A percentile compares a stretch with the other conserved stretches of the same genome.
Evolutionary conservation across 106 monocot genomes (phyloP).

Genomic region (Dendrobium officinale): DNA sequence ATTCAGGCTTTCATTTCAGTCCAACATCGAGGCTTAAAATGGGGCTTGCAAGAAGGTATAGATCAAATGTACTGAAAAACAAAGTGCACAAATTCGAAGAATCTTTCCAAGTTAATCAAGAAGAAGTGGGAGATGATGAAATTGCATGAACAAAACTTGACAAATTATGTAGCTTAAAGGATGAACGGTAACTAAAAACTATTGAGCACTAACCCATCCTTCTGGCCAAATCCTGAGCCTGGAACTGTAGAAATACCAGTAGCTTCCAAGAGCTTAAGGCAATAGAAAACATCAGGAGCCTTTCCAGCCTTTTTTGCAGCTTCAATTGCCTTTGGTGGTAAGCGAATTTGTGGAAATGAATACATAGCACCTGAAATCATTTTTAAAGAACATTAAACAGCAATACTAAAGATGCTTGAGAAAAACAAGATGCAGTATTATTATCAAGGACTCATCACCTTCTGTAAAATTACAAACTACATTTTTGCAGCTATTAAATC

Average conservation of each 20-base stretch:
- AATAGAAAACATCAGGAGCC: conserved; percentile 95
- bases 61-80: not conserved
- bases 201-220: conserved; percentile 72
- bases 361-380: conserved; percentile 88
- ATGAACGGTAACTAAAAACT: not conserved
- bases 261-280: conserved; percentile 95
- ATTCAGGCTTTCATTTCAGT: not conserved
- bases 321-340: conserved; percentile 85
- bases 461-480: conserved; percentile 96
- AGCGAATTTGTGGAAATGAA: conserved; percentile 91
- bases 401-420: not conserved
- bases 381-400: conserved; percentile 6
- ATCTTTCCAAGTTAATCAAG: not conserved
- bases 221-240: conserved; percentile 99
- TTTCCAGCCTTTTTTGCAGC: conserved; percentile 90
- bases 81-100: not conserved
- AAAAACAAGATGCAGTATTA: not conserved
- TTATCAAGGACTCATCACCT: conserved; percentile 33
- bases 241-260: conserved; percentile 99
- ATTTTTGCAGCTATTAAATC: conserved; percentile 97
- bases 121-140: not conserved
- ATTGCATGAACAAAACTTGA: not conserved
- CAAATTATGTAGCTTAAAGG: not conserved
- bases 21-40: not conserved
- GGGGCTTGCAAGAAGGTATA: not conserved